Conservation (phyloP, 2,329 filamentous ascomycete genomes). For the Aspergillus vadensis region DNA sequence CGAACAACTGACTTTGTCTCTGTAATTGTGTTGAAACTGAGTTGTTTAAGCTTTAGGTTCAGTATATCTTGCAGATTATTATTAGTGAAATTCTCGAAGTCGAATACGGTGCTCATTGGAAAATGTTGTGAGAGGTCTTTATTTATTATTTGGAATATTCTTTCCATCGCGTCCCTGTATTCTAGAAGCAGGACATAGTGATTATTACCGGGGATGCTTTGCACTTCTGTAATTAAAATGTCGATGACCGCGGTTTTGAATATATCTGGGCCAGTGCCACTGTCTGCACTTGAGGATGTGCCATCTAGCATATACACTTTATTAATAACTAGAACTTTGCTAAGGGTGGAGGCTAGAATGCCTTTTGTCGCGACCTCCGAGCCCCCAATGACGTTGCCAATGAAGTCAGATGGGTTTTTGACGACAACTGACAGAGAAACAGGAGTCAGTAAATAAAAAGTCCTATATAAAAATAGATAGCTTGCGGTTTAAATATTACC, state of each 20-base stretch:
- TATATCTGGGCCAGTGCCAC: slow-evolving; percentile 40
- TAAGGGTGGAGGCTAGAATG: slow-evolving; percentile 65
- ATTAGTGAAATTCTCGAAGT: slow-evolving; percentile 70
- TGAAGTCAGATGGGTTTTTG: slow-evolving; percentile 74
- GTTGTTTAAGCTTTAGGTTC: slow-evolving; percentile 61
- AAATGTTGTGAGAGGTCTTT: slow-evolving; percentile 70
- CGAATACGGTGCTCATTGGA: slow-evolving; percentile 63
- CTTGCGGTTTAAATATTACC: slow-evolving; percentile 40
- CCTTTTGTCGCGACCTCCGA: slow-evolving; percentile 73
- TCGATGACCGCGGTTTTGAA: slow-evolving; percentile 70
- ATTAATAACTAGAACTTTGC: slow-evolving; percentile 79
- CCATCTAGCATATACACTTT: slow-evolving; percentile 62
- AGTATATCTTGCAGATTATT: slow-evolving; percentile 62
- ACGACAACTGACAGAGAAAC: slow-evolving; percentile 56
- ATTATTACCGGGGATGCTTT: slow-evolving; percentile 69
- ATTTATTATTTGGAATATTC: slow-evolving; percentile 74
- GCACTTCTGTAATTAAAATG: slow-evolving; percentile 72
- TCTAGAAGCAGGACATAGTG: slow-evolving; percentile 71
- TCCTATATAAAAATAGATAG: too few species aligned
- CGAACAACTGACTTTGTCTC: slow-evolving; percentile 57
- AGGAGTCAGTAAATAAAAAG: too few species aligned
- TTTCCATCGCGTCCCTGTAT: slow-evolving; percentile 68
- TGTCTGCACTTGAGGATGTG: slow-evolving; percentile 22
- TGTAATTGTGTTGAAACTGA: slow-evolving; percentile 56
- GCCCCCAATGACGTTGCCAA: slow-evolving; percentile 63